A percentile compares a stretch with the other conserved stretches of the same genome.
phyloP scores from a whole-genome alignment of 495 filamentous ascomycete species.

The Schizothecium vesticola region DNA sequence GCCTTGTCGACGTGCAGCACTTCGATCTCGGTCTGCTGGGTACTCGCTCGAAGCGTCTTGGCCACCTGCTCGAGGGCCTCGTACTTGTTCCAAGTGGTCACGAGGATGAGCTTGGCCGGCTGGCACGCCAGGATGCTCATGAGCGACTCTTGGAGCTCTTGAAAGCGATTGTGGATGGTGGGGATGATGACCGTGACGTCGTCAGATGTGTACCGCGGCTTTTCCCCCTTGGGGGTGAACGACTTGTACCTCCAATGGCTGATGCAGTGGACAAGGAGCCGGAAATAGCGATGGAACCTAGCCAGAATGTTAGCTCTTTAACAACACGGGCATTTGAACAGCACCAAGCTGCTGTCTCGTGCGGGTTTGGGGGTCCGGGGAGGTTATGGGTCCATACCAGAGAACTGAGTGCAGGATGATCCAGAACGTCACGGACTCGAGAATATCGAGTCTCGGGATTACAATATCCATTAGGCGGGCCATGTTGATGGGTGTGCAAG shows the following conservation, averaged over 20 bases:
- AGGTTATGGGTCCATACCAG: constrained; percentile 30
- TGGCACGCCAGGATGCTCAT: constrained; percentile 51
- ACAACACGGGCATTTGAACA: background rate
- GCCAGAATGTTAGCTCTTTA: constrained; percentile 14
- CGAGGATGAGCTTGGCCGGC: constrained; percentile 48
- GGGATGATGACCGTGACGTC: constrained; percentile 57
- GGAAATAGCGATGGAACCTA: constrained; percentile 49
- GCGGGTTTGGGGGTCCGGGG: background rate
- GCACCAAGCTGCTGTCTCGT: background rate
- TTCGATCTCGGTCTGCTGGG: constrained; percentile 32
- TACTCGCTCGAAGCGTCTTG: constrained; percentile 28
- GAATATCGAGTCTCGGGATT: constrained; percentile 34
- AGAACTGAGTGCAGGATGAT: constrained; percentile 33
- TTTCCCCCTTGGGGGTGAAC: constrained; percentile 34
- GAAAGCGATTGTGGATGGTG: constrained; percentile 49
- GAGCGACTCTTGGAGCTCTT: constrained; percentile 47
- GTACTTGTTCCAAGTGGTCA: constrained; percentile 51
- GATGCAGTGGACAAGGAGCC: constrained; percentile 47
- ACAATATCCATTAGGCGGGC: constrained; percentile 30
- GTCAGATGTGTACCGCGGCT: constrained; percentile 41
- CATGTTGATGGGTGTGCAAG: constrained; percentile 21
- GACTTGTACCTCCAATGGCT: constrained; percentile 49
- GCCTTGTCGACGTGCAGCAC: constrained; percentile 39
- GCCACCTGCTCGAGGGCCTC: constrained; percentile 40
- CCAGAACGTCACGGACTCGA: constrained; percentile 35